Conservation (phyloP, 164 flowering plant species). For the Nymphaea thermarum region DNA sequence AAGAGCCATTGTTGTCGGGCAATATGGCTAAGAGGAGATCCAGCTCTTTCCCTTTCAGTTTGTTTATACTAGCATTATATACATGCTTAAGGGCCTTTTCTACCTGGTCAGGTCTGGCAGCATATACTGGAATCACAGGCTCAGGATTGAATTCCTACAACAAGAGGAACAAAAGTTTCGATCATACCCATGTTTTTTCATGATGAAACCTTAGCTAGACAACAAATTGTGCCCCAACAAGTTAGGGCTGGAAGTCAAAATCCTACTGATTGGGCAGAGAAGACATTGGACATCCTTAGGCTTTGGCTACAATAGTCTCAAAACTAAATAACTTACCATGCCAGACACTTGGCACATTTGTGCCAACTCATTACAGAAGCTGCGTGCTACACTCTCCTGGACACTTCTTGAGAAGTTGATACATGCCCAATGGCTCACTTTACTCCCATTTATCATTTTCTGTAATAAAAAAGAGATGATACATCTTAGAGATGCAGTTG, state of each 20-base stretch:
- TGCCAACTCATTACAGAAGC: conserved; percentile 64
- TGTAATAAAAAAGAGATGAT: conserved; percentile 10
- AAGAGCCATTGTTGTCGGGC: conserved; percentile 71
- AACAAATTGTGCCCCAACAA: not conserved
- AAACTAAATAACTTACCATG: conserved; percentile 32
- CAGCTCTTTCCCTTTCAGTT: conserved; percentile 59
- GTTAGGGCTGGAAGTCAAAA: not conserved
- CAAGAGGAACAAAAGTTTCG: conserved; percentile 2
- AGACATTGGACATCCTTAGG: no score
- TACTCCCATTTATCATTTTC: conserved; percentile 89
- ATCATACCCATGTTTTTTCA: not conserved
- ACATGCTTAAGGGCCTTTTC: conserved; percentile 72
- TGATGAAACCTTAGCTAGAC: not conserved
- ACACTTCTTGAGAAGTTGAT: conserved; percentile 72
- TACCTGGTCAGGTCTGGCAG: conserved; percentile 58
- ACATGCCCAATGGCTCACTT: conserved; percentile 65
- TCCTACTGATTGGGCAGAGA: no score
- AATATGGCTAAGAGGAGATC: conserved; percentile 60
- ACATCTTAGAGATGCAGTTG: no score
- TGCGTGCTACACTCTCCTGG: conserved; percentile 68
- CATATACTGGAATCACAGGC: conserved; percentile 57
- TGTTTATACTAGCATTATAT: conserved; percentile 44
- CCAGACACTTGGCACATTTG: conserved; percentile 88
- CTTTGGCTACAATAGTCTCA: no score
- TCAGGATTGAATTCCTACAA: conserved; percentile 61